Percentiles rank a stretch among this genome's conserved stretches.
These are phyloP conservation scores for Kodamaea sagamina DNA, from an alignment of 805 yeast genomes.

Conservation along the genomic window DNA sequence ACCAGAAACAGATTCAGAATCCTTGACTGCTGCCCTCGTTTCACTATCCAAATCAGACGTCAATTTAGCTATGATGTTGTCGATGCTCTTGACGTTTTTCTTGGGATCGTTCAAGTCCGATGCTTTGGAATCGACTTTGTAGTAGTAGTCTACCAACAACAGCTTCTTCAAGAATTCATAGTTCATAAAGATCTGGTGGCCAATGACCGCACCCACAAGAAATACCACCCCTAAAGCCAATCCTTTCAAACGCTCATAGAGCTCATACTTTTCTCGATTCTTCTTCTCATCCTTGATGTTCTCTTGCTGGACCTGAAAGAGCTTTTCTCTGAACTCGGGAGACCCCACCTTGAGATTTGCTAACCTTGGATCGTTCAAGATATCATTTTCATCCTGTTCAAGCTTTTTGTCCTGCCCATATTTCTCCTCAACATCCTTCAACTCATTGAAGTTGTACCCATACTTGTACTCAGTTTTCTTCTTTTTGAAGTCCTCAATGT, in stretches of 20 bases:
- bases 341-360: slow-evolving; percentile 29
- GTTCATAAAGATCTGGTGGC: slow-evolving; percentile 45
- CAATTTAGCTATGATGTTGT: slow-evolving; percentile 29
- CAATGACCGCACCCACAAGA: slow-evolving; percentile 41
- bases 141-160: slow-evolving; percentile 33
- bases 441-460: slow-evolving; percentile 22
- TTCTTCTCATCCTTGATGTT: slow-evolving; percentile 27
- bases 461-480: slow-evolving; percentile 31
- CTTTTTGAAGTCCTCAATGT: slow-evolving; percentile 42
- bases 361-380: slow-evolving; percentile 37
- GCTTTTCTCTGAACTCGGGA: slow-evolving; percentile 39
- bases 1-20: slow-evolving; percentile 32
- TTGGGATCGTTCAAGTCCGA: slow-evolving; percentile 33
- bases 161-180: slow-evolving; percentile 41
- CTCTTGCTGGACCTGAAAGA: slow-evolving; percentile 30
- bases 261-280: slow-evolving; percentile 36
- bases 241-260: slow-evolving; percentile 47
- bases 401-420: background rate
- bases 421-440: slow-evolving; percentile 20
- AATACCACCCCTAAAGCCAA: slow-evolving; percentile 43
- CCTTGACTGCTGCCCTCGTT: slow-evolving; percentile 21
- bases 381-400: slow-evolving; percentile 16
- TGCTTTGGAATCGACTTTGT: slow-evolving; percentile 42
- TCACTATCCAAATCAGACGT: slow-evolving; percentile 24
- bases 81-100: slow-evolving; percentile 29